Evolutionary conservation across 1,139 yeast species (phyloP).

Genomic region (Blastobotrys persicus): DNA sequence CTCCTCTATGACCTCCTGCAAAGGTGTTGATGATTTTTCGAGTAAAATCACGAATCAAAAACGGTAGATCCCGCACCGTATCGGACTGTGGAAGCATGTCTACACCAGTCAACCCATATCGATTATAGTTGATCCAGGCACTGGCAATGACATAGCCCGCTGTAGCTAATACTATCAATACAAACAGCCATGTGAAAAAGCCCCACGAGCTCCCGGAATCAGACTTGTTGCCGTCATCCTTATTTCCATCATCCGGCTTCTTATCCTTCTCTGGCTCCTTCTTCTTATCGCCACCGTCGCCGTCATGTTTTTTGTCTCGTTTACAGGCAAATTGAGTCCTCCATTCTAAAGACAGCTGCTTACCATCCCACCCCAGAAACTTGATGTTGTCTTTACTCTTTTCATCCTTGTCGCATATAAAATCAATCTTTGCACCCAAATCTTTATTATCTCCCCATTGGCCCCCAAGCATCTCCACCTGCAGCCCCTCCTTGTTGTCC

Average conservation of each 20-base stretch:
- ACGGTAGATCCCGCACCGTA: conserved; percentile 70
- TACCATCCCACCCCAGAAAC: conserved; percentile 39
- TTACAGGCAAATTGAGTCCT: conserved; percentile 44
- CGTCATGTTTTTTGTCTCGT: conserved; percentile 33
- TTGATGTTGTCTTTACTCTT: conserved; percentile 32
- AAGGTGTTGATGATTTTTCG: conserved; percentile 69
- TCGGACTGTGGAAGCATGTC: conserved; percentile 46
- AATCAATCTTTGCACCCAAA: conserved; percentile 51
- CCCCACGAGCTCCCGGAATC: conserved; percentile 36
- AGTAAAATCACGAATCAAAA: conserved; percentile 70
- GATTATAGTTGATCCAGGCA: conserved; percentile 63
- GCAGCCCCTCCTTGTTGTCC: conserved; percentile 44
- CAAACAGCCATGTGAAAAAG: conserved; percentile 41
- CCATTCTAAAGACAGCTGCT: conserved; percentile 37
- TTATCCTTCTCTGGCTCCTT: conserved; percentile 12
- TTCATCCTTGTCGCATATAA: conserved; percentile 50
- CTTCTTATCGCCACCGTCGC: conserved; percentile 21
- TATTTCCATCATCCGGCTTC: conserved; percentile 11
- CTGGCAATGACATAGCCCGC: conserved; percentile 73
- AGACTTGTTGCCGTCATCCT: conserved; percentile 7
- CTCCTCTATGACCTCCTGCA: conserved; percentile 74
- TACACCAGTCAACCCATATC: conserved; percentile 41
- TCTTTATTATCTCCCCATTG: conserved; percentile 64
- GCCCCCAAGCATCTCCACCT: conserved; percentile 52
- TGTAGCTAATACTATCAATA: conserved; percentile 58